Conservation (phyloP, 1,284 basidiomycete species). For the Tranzscheliella williamsii region DNA sequence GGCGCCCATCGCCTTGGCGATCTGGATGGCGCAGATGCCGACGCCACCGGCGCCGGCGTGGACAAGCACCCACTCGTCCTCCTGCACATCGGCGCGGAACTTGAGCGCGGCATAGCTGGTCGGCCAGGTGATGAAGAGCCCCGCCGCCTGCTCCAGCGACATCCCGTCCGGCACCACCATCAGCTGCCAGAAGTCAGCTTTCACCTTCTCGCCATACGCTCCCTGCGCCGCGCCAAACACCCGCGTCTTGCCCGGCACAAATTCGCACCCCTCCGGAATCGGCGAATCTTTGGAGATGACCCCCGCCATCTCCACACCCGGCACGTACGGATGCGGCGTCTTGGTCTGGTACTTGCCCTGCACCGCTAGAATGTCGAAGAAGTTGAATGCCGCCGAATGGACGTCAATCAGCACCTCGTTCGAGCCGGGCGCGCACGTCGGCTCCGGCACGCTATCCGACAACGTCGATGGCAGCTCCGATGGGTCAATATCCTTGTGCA, state of each 20-base stretch:
- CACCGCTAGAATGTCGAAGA: slow-evolving; percentile 53
- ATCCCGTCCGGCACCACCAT: slow-evolving; percentile 71
- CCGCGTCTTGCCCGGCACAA: slow-evolving; percentile 77
- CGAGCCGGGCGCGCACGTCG: slow-evolving; percentile 20
- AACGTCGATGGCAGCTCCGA: slow-evolving; percentile 44
- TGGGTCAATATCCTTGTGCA: slow-evolving; percentile 49
- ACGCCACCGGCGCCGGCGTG: slow-evolving; percentile 72
- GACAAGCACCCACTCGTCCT: slow-evolving; percentile 47
- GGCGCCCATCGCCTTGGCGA: slow-evolving; percentile 55
- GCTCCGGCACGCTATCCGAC: slow-evolving; percentile 31
- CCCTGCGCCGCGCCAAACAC: slow-evolving; percentile 88
- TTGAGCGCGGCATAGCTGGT: slow-evolving; percentile 55
- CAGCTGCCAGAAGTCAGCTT: slow-evolving; percentile 62
- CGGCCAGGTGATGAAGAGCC: slow-evolving; percentile 53
- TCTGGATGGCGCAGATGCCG: slow-evolving; percentile 68
- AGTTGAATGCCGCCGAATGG: slow-evolving; percentile 63
- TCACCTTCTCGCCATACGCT: slow-evolving; percentile 70
- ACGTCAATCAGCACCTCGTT: slow-evolving; percentile 53
- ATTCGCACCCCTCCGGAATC: slow-evolving; percentile 79
- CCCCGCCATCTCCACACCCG: slow-evolving; percentile 74
- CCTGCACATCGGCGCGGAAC: slow-evolving; percentile 43
- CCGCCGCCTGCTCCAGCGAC: slow-evolving; percentile 71
- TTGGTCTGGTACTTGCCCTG: slow-evolving; percentile 55
- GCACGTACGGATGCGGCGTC: slow-evolving; percentile 51
- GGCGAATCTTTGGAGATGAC: slow-evolving; percentile 73